These are phyloP conservation scores for Penicillium angulare DNA, from an alignment of 495 filamentous ascomycete genomes.

Conservation along the genomic window DNA sequence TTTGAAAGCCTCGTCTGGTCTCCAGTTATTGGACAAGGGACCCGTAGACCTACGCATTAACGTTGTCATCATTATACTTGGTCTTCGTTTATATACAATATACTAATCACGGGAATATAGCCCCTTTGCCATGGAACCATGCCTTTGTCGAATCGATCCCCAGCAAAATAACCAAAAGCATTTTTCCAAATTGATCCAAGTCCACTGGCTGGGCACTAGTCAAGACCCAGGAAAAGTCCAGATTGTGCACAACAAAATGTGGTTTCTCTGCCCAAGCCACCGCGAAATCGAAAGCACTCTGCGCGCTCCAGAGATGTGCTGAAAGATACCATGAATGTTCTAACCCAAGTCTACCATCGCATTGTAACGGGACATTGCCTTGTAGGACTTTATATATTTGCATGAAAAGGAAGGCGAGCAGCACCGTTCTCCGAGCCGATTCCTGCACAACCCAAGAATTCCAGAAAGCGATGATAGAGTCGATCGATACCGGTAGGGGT, in stretches of 20 bases:
- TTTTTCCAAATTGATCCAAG: slow-evolving; percentile 47
- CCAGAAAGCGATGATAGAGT: slow-evolving; percentile 38
- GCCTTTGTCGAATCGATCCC: slow-evolving; percentile 43
- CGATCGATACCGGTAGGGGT: slow-evolving; percentile 16
- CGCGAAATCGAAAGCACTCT: slow-evolving; percentile 43
- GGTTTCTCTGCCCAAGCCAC: slow-evolving; percentile 45
- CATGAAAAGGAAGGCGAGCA: slow-evolving; percentile 39
- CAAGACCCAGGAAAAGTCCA: slow-evolving; percentile 35
- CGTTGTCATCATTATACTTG: no score
- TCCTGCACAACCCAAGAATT: slow-evolving; percentile 45
- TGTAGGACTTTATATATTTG: slow-evolving; percentile 37
- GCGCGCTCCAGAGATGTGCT: slow-evolving; percentile 47
- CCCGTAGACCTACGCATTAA: no score
- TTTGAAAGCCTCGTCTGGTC: no score
- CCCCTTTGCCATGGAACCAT: slow-evolving; percentile 41
- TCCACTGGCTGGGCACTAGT: slow-evolving; percentile 37
- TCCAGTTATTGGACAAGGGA: no score
- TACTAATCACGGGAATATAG: slow-evolving; percentile 17
- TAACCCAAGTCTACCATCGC: slow-evolving; percentile 33
- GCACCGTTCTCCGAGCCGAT: slow-evolving; percentile 45
- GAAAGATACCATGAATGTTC: slow-evolving; percentile 45
- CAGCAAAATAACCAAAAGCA: slow-evolving; percentile 41
- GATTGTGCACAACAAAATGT: slow-evolving; percentile 41
- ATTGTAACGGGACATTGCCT: slow-evolving; percentile 19
- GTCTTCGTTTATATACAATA: neutral